These are phyloP conservation scores for Sclerotinia trifoliorum DNA, from an alignment of 2,329 filamentous ascomycete genomes.

Conservation along the genomic window DNA sequence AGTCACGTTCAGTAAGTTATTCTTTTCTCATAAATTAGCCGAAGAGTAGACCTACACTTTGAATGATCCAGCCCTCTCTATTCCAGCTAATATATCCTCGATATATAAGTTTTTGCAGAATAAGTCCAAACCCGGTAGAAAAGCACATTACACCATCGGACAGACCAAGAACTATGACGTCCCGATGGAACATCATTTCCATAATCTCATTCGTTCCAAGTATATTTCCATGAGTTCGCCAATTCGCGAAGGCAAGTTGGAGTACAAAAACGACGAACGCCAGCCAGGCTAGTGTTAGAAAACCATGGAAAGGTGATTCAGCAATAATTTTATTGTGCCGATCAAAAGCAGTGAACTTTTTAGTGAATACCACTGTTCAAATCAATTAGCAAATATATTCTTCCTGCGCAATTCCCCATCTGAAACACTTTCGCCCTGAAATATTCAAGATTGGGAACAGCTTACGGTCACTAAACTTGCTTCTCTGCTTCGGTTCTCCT, in stretches of 20 bases:
- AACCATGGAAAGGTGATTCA: constrained; percentile 73
- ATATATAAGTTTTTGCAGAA: constrained; percentile 61
- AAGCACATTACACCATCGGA: constrained; percentile 70
- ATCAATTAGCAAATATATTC: background rate
- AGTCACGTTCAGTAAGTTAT: constrained; percentile 13
- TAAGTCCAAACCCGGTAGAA: constrained; percentile 62
- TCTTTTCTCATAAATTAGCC: background rate
- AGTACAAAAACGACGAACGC: constrained; percentile 64
- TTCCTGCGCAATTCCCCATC: too few species aligned
- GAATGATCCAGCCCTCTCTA: constrained; percentile 67
- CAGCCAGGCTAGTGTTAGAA: constrained; percentile 79
- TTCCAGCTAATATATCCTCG: constrained; percentile 67
- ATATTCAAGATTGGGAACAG: background rate
- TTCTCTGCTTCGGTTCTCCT: constrained; percentile 31
- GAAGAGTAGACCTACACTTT: constrained; percentile 52
- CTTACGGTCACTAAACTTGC: constrained; percentile 46
- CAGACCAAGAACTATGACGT: constrained; percentile 54
- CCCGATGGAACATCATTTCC: constrained; percentile 61
- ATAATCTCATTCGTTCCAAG: constrained; percentile 72
- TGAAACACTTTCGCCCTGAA: background rate
- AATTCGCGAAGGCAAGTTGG: constrained; percentile 67
- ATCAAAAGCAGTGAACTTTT: constrained; percentile 73
- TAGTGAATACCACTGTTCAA: constrained; percentile 62
- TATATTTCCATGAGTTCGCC: constrained; percentile 63
- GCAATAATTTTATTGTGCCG: constrained; percentile 63